A percentile compares a stretch with the other conserved stretches of the same genome.
Conservation (phyloP, 148 eudicot species). For the Rhododendron griersonianum region DNA sequence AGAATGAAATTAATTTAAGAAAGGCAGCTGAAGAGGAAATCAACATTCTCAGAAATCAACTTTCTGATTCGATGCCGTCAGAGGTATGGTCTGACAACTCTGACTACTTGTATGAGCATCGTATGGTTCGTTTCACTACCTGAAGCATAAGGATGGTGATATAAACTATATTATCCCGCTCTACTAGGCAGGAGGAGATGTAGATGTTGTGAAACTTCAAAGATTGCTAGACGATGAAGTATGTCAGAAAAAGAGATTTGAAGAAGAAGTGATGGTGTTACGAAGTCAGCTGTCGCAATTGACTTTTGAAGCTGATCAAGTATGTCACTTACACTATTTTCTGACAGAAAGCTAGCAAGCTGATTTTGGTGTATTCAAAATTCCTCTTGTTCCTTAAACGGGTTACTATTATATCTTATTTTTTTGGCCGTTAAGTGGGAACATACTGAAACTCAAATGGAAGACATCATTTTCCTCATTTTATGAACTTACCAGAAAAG, state of each 20-base stretch:
- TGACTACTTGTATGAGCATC: slow-evolving; percentile 10
- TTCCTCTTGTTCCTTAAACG: not conserved
- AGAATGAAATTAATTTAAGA: slow-evolving; percentile 51
- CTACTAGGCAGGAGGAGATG: slow-evolving; percentile 49
- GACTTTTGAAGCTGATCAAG: slow-evolving; percentile 91
- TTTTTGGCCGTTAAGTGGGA: not conserved
- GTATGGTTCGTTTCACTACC: not conserved
- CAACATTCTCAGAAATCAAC: slow-evolving; percentile 53
- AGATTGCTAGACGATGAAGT: slow-evolving; percentile 67
- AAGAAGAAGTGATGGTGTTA: slow-evolving; percentile 66
- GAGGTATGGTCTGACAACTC: slow-evolving; percentile 43
- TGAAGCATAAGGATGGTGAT: slow-evolving; percentile 10
- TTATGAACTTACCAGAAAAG: not conserved
- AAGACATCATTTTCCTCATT: not conserved
- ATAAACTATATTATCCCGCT: slow-evolving; percentile 18
- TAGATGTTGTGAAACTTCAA: slow-evolving; percentile 57
- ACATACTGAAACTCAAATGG: not conserved
- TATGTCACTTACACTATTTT: slow-evolving; percentile 15
- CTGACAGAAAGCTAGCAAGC: not conserved
- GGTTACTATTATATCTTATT: not conserved
- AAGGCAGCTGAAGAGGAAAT: slow-evolving; percentile 69
- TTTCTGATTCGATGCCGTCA: slow-evolving; percentile 27
- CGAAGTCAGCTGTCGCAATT: slow-evolving; percentile 70
- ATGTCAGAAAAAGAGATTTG: slow-evolving; percentile 58
- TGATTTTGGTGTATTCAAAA: not conserved